Base-by-base conservation (phyloP, 768 basidiomycete genomes). In the Leccinum variicolor region DNA sequence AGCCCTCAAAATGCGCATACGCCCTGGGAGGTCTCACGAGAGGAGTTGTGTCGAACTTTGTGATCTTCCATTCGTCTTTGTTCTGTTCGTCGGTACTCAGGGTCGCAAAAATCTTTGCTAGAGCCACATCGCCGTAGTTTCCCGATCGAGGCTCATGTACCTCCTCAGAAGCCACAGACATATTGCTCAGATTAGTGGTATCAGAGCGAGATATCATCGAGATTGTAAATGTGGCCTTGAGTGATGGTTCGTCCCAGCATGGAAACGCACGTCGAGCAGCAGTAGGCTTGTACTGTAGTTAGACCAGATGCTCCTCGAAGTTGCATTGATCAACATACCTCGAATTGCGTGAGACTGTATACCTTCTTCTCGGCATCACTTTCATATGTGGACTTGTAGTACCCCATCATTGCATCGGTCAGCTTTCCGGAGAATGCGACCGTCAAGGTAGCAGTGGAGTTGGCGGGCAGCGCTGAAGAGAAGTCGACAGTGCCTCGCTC, bases 191-290 rank as follows among this genome's bases (percentile, higher is more conserved):
- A 69, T 83, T 90, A 67, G 85, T 83, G 4, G 90, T 88, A 60
- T 84, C 83, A 9, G 75, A 77, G 58, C 86, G 84, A n/a, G 92
- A 91, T 65, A 95, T 79, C 79, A 95, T 78, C 14, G 86, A 87
- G 58, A 94, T 76, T 0, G 81, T 66, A 68, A 88, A 91, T 3
- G 87, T 93, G 0, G 94, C 89, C 72, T 98, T 98, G 63, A 95
- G 78, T 36, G 84, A 79, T 15, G 95, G 96, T 68, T 97, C 94
- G 68, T 97, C 95, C 91, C 92, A 96, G 76, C 88, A 92, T 26
- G 91, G 91, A 71, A 92, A 90, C 6, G 88, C 84, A 43, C 84
- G 81, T 51, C 94, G 79, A 9, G 95, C 94, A 58, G 86, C 86
- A 41, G 91, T 96, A 39, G 94, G 86, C 87, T 96, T 62, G 15